Conservation (phyloP, 2,329 filamentous ascomycete genomes). For the Pseudogymnoascus sp. region DNA sequence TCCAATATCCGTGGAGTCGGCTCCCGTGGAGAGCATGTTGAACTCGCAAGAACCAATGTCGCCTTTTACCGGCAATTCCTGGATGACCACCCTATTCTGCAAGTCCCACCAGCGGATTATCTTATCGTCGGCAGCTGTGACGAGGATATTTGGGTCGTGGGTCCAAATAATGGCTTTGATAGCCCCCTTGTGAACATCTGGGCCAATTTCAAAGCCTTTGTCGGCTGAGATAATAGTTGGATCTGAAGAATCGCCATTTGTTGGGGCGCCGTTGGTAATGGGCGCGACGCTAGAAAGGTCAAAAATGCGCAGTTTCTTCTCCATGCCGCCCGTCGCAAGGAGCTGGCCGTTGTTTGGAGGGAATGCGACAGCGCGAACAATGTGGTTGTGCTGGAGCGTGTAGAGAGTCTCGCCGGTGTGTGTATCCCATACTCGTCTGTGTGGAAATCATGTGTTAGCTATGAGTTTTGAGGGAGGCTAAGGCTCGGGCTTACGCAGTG, state of each 20-base stretch:
- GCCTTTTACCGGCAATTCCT: constrained; percentile 71
- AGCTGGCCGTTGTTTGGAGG: constrained; percentile 73
- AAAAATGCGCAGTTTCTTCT: constrained; percentile 94
- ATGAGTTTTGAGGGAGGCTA: constrained; percentile 1
- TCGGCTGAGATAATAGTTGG: constrained; percentile 47
- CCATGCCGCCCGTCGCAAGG: constrained; percentile 85
- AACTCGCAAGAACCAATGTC: constrained; percentile 90
- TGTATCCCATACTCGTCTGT: constrained; percentile 92
- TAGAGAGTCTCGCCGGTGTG: constrained; percentile 84
- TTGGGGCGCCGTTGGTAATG: constrained; percentile 26
- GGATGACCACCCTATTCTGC: constrained; percentile 63
- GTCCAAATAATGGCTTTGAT: constrained; percentile 98
- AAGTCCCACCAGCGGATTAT: constrained; percentile 93
- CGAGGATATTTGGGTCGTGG: constrained; percentile 74
- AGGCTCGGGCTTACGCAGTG: constrained; percentile 58
- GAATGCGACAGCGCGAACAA: constrained; percentile 89
- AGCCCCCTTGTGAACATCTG: constrained; percentile 71
- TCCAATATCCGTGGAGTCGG: constrained; percentile 54
- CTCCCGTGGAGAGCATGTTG: constrained; percentile 53
- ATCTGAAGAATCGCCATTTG: constrained; percentile 28
- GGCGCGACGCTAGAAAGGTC: constrained; percentile 60
- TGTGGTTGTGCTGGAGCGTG: constrained; percentile 86
- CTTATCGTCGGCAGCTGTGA: constrained; percentile 86
- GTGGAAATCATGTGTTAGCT: neutral
- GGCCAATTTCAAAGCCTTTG: constrained; percentile 76